Percentiles rank a stretch among this genome's conserved stretches.
phyloP scores from a whole-genome alignment of 768 basidiomycete species.

The Tulasnella sp. region DNA sequence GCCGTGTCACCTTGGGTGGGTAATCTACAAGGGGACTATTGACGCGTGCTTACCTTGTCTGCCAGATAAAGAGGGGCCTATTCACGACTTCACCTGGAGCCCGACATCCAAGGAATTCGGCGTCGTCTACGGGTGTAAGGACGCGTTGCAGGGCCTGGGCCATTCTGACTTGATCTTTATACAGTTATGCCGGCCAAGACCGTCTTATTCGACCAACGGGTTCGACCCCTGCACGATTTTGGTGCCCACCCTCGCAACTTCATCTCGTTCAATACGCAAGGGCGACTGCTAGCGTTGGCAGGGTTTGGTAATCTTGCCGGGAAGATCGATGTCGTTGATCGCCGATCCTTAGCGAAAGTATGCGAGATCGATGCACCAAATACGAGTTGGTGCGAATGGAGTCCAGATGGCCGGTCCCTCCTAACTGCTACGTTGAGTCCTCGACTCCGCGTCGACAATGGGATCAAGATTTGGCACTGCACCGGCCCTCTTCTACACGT shows the following conservation, averaged over 20 bases:
- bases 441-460: conserved; percentile 90
- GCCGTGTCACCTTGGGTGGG: conserved; percentile 48
- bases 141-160: not conserved
- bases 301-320: conserved; percentile 97
- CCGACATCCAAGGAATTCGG: conserved; percentile 95
- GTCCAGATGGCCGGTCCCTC: conserved; percentile 82
- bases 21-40: not conserved
- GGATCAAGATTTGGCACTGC: conserved; percentile 93
- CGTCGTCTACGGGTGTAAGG: conserved; percentile 90
- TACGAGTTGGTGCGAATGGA: conserved; percentile 92
- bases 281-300: conserved; percentile 71
- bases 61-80: conserved; percentile 90
- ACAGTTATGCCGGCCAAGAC: conserved; percentile 92
- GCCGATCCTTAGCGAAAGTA: conserved; percentile 69
- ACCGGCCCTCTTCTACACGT: conserved; percentile 76
- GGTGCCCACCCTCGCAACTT: conserved; percentile 84
- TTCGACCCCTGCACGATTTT: conserved; percentile 79
- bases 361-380: conserved; percentile 79
- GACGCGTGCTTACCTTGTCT: not conserved
- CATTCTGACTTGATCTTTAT: conserved; percentile 8
- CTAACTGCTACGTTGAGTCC: conserved; percentile 95
- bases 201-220: conserved; percentile 82
- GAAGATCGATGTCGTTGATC: conserved; percentile 84
- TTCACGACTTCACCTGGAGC: conserved; percentile 94
- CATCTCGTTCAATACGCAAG: conserved; percentile 89